These are phyloP conservation scores for Bipolaris zeicola DNA, from an alignment of 2,329 filamentous ascomycete genomes.

Conservation along the genomic window DNA sequence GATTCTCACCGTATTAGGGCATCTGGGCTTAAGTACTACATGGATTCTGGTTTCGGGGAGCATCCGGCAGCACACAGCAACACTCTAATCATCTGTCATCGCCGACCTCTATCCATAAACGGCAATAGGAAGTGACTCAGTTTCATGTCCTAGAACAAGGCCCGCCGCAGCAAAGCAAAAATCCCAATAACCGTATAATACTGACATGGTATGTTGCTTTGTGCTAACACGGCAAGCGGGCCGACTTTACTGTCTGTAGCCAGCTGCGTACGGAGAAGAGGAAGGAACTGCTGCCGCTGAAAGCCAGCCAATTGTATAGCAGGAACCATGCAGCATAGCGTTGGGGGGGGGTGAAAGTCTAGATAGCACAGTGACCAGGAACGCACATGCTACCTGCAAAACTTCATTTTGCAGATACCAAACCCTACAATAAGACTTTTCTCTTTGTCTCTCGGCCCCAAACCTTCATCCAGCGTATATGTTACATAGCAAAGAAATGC, in stretches of 20 bases:
- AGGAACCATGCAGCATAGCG: background rate
- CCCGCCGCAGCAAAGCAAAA: too few species aligned
- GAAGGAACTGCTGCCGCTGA: background rate
- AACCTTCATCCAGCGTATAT: background rate
- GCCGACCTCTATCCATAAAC: background rate
- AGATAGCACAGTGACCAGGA: background rate
- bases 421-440: too few species aligned
- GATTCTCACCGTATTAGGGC: background rate
- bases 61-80: background rate
- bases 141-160: background rate
- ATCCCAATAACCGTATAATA: background rate
- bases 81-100: conserved; percentile 2
- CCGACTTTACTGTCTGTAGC: background rate
- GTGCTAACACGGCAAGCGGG: background rate
- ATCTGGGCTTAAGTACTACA: background rate
- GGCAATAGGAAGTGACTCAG: background rate
- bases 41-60: background rate
- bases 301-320: background rate
- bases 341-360: background rate
- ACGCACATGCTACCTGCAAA: background rate
- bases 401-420: too few species aligned
- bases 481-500: too few species aligned
- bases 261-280: background rate
- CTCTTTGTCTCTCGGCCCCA: background rate
- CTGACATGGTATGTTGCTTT: background rate